phyloP scores from a whole-genome alignment of 345 rosid species.

The Ricinus communis region DNA sequence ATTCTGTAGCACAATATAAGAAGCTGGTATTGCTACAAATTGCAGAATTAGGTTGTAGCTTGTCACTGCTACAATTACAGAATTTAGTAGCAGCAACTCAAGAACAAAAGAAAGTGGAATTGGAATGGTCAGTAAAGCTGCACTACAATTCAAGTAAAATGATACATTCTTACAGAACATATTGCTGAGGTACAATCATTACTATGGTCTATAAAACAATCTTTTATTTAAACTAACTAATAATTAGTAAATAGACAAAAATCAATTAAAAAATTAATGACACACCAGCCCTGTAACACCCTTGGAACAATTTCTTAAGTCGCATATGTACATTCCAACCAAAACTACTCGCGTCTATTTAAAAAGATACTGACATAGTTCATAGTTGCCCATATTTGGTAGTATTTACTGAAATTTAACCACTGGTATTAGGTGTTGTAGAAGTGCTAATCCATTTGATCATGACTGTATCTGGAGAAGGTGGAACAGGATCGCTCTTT shows the following conservation, averaged over 20 bases:
- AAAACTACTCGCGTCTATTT: background rate
- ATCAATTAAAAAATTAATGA: background rate
- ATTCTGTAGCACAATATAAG: too few relatives aligned
- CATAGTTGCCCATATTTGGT: too few relatives aligned
- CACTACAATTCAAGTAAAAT: too few relatives aligned
- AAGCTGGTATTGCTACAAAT: too few relatives aligned
- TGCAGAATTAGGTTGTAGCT: too few relatives aligned
- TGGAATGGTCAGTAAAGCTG: too few relatives aligned
- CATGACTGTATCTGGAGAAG: conserved; percentile 57
- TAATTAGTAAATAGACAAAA: background rate
- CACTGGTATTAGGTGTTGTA: conserved; percentile 31
- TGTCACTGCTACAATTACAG: too few relatives aligned
- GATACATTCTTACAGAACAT: too few relatives aligned
- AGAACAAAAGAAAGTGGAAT: too few relatives aligned
- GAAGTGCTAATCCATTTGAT: conserved; percentile 49
- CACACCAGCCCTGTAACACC: background rate
- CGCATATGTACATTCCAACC: conserved; percentile 7
- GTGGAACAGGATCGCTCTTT: conserved; percentile 34
- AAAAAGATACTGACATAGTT: background rate
- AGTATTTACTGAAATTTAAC: conserved; percentile 5
- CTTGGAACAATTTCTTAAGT: background rate
- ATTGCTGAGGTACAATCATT: too few relatives aligned
- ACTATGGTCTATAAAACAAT: background rate
- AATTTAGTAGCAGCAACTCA: too few relatives aligned
- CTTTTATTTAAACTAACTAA: background rate